A percentile compares a stretch with the other conserved stretches of the same genome.
Conservation (phyloP, 1,284 basidiomycete genomes). For the Boletus austroedulis region DNA sequence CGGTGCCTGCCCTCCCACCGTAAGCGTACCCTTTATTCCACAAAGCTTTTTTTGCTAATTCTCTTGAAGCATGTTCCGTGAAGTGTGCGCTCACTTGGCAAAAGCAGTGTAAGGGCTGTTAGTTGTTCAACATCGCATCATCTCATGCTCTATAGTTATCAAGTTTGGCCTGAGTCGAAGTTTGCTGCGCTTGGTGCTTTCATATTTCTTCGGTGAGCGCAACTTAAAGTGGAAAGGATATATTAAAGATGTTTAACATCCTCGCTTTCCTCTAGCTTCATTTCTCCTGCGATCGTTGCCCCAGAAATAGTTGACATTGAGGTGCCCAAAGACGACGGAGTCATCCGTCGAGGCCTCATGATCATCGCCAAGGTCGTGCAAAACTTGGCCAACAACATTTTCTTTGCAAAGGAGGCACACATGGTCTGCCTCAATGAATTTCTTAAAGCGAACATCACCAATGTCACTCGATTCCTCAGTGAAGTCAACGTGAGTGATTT, state of each 20-base stretch:
- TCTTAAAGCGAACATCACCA: slow-evolving; percentile 72
- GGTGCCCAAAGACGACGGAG: slow-evolving; percentile 58
- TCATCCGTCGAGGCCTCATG: slow-evolving; percentile 75
- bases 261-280: slow-evolving; percentile 53
- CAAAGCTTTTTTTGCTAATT: slow-evolving; percentile 8
- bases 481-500: slow-evolving; percentile 65
- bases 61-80: slow-evolving; percentile 72
- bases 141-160: slow-evolving; percentile 35
- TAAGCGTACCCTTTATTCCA: slow-evolving; percentile 40
- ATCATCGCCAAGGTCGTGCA: slow-evolving; percentile 89
- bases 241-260: no score
- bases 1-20: slow-evolving; percentile 72
- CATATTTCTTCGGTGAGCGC: slow-evolving; percentile 75
- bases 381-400: slow-evolving; percentile 89
- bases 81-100: slow-evolving; percentile 83
- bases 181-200: slow-evolving; percentile 88
- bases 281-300: slow-evolving; percentile 82
- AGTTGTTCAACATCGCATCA: slow-evolving; percentile 2
- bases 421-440: slow-evolving; percentile 83
- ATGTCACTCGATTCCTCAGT: slow-evolving; percentile 79
- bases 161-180: slow-evolving; percentile 80
- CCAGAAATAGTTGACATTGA: slow-evolving; percentile 85
- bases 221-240: not conserved
- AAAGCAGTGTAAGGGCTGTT: slow-evolving; percentile 66
- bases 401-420: slow-evolving; percentile 85